Evolutionary conservation across 2,329 filamentous ascomycete genomes (phyloP).

Genomic region (Penicillium italicum): DNA sequence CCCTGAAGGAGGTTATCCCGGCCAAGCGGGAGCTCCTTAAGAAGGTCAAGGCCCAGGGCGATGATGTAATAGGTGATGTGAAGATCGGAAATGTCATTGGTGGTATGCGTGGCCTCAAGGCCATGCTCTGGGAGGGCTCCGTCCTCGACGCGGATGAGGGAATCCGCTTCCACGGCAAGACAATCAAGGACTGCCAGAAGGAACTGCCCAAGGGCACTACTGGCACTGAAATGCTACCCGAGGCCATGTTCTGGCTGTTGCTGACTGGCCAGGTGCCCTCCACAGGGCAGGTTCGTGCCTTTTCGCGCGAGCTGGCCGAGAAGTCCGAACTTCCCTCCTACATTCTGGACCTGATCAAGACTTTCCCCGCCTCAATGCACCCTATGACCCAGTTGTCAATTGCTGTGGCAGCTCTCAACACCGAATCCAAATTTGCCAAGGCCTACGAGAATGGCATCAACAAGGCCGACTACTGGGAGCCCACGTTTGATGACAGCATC

Average conservation of each 20-base stretch:
- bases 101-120: constrained; percentile 95
- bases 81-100: constrained; percentile 92
- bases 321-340: constrained; percentile 79
- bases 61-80: constrained; percentile 83
- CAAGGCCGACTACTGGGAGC: constrained; percentile 99
- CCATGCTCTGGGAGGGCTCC: constrained; percentile 98
- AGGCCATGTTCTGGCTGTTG: constrained; percentile 99
- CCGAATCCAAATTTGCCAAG: constrained; percentile 89
- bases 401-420: constrained; percentile 91
- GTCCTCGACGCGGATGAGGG: constrained; percentile 95
- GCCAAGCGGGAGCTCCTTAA: constrained; percentile 91
- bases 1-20: constrained; percentile 78
- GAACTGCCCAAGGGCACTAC: constrained; percentile 88
- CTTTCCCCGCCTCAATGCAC: constrained; percentile 84
- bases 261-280: constrained; percentile 89
- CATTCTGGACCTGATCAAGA: constrained; percentile 81
- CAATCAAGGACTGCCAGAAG: constrained; percentile 95
- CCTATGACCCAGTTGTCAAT: constrained; percentile 98
- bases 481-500: constrained; percentile 93
- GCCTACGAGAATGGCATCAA: constrained; percentile 84
- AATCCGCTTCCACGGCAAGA: constrained; percentile 95
- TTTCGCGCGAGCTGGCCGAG: constrained; percentile 83
- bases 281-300: constrained; percentile 70
- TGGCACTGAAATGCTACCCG: constrained; percentile 92
- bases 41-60: constrained; percentile 80